These are phyloP conservation scores for Geotrichum aggregatum DNA, from an alignment of 1,139 yeast genomes.

Conservation along the genomic window DNA sequence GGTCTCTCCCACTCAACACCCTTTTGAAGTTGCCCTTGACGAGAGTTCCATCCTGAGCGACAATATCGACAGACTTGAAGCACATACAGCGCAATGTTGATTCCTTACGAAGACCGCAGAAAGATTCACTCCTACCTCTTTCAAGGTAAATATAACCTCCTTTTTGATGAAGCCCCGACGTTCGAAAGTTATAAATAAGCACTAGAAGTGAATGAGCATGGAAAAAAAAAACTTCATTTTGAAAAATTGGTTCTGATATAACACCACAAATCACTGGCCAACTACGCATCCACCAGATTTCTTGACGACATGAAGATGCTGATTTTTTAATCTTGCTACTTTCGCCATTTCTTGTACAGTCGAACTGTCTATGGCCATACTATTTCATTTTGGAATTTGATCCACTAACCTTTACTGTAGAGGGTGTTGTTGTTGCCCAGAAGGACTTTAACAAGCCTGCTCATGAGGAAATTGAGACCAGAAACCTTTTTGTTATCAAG, in stretches of 20 bases:
- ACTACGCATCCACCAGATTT: too few species aligned
- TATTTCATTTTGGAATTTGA: not conserved
- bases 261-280: too few species aligned
- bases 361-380: not conserved
- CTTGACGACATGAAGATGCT: too few species aligned
- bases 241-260: too few species aligned
- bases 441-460: slow-evolving; percentile 96
- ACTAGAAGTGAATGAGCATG: too few species aligned
- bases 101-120: slow-evolving; percentile 99
- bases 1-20: not conserved
- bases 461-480: slow-evolving; percentile 98
- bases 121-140: slow-evolving; percentile 98
- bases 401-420: slow-evolving; percentile 40
- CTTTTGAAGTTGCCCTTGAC: slow-evolving; percentile 5
- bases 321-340: too few species aligned
- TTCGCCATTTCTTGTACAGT: too few species aligned
- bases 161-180: not conserved
- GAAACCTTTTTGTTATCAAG: slow-evolving; percentile 96
- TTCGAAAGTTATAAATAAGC: too few species aligned
- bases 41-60: slow-evolving; percentile 1
- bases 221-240: too few species aligned
- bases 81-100: slow-evolving; percentile 66
- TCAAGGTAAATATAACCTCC: slow-evolving; percentile 67
- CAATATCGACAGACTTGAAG: slow-evolving; percentile 7
- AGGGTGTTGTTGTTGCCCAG: slow-evolving; percentile 99